Evolutionary conservation across 1,139 yeast species (phyloP), one percentile per base, ranked within the genome.

Genomic region (Saccharomyces uvarum): DNA sequence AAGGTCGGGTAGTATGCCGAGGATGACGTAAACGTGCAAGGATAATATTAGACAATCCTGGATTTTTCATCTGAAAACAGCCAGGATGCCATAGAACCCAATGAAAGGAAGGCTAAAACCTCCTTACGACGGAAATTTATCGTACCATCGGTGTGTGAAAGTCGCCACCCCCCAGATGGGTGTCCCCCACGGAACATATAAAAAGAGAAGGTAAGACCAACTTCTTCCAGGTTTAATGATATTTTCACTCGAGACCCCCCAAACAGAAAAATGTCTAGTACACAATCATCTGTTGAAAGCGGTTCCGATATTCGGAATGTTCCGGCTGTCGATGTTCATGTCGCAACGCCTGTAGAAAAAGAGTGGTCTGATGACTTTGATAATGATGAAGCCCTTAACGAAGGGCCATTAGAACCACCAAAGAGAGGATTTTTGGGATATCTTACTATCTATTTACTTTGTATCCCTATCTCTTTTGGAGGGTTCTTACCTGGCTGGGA

Each of bases 401-500:
- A 4, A 9, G 44, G 9, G 9, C 9, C 3, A 3, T 2, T 38
- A 4, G 44, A 38, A 9, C 24, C 44, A 3, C 44, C 44, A 38
- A 38, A 38, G 26, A 38, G 44, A 11, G 44, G 44, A 2, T 9
- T 38, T 9, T 6, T 38, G 9, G 44, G 44, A 4, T 38, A 38
- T 7, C 44, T 38, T 4, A 9, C 9, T 5, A 38, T 38, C 26
- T 38, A 38, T 5, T 11, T 38, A 38, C 44, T 38, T 2, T 38
- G 44, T 38, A 7, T 7, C 19, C 44, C 44, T 19, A 38, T 38
- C 9, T 38, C 44, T 9, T 38, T 38, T 11, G 44, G 44, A 2
- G 44, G 44, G 5, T 38, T 38, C 8, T 13, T 38, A 26, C 27
- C 32, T 41, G 88, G 88, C 61, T 83, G 82, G 77, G 88, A 83